Evolutionary conservation across 139 green algal genomes (phyloP), one percentile per base, ranked within the genome.

Genomic region (Ettlia oleoabundans): DNA sequence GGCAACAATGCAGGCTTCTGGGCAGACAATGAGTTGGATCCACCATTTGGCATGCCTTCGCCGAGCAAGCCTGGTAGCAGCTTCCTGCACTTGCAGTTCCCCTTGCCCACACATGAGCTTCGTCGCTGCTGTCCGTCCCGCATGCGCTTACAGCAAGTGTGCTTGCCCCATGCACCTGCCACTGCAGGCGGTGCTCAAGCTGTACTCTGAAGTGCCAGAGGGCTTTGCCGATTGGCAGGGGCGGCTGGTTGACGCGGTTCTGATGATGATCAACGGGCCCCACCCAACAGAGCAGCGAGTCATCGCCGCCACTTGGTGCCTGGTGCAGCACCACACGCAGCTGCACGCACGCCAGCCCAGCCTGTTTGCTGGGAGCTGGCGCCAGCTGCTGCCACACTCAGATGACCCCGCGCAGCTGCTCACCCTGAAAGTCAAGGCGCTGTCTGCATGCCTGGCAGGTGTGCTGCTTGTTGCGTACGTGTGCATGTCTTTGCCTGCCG

Each of bases 361-460:
- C 68, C 61, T 82, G n/a, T 70, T 86, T 43, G 74, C 72, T 28
- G 82, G 78, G 18, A 52, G 32, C n/a, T 86, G 82, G 82, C 55
- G 66, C 40, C 82, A 82, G 53, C 73, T 86, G 21, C 32, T 86
- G 42, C 74, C 74, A 3, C 53, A 61, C 70, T 30, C 33, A 32
- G 74, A 72, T 26, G 82, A 86, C 53, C 58, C 82, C 8, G 35
- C 73, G 2, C 72, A 86, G 82, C 70, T 86, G 43, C 55, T 70
- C 42, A 63, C 82, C 6, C 42, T 86, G 10, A 86, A 86, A 30
- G 26, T 86, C 22, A 86, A 86, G 68, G 72, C 74, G 2, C 72
- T 86, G 15, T 68, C 55, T 0, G 82, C 82, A 2, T 86, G 74
- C 69, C 67, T 86, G 68, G 62, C 61, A 26, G 73, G 55, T 75